phyloP scores from a whole-genome alignment of 345 rosid species.

The Capsella bursapastoris region DNA sequence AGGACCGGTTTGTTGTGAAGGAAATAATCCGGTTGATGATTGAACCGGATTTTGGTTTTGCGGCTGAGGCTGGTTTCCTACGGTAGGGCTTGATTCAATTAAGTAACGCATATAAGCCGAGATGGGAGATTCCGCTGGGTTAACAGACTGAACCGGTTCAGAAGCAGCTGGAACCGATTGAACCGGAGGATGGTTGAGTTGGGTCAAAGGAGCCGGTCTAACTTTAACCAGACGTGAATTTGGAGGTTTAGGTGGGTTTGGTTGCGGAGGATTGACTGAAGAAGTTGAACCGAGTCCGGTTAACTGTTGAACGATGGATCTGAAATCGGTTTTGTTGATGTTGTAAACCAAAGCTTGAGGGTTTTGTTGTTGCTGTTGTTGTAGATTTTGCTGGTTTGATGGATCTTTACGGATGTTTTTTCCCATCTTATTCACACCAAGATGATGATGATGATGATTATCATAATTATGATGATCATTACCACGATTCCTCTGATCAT shows the following conservation, averaged over 20 bases:
- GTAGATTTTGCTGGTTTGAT: slow-evolving; percentile 69
- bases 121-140: slow-evolving; percentile 69
- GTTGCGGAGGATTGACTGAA: slow-evolving; percentile 48
- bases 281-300: slow-evolving; percentile 73
- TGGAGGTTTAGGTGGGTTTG: slow-evolving; percentile 76
- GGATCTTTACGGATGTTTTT: slow-evolving; percentile 87
- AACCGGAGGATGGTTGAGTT: slow-evolving; percentile 61
- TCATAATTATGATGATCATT: slow-evolving; percentile 42
- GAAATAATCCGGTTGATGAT: slow-evolving; percentile 52
- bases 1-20: slow-evolving; percentile 52
- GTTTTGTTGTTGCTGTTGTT: slow-evolving; percentile 58
- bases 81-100: slow-evolving; percentile 56
- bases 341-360: slow-evolving; percentile 96
- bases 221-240: slow-evolving; percentile 81
- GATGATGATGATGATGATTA: slow-evolving; percentile 45
- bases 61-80: slow-evolving; percentile 48
- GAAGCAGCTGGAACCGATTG: slow-evolving; percentile 10
- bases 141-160: slow-evolving; percentile 27
- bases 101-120: slow-evolving; percentile 86
- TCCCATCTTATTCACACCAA: slow-evolving; percentile 86
- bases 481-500: slow-evolving; percentile 65
- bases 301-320: slow-evolving; percentile 87
- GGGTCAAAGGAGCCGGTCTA: slow-evolving; percentile 83
- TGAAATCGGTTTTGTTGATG: slow-evolving; percentile 90
- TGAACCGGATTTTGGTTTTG: slow-evolving; percentile 46